phyloP scores from a whole-genome alignment of 768 basidiomycete species.

The Rhizopogon salebrosus region DNA sequence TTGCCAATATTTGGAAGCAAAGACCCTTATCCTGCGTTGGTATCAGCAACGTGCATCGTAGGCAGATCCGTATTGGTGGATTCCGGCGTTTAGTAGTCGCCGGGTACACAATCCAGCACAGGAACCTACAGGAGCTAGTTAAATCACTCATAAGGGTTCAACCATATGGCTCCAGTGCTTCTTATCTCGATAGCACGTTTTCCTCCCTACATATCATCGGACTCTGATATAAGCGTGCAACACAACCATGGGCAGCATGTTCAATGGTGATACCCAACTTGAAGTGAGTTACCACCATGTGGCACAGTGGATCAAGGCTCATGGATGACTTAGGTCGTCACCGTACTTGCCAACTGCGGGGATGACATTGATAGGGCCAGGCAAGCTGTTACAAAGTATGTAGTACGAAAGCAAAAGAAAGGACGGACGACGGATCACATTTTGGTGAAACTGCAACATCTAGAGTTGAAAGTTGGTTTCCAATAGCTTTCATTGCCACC shows the following conservation, averaged over 20 bases:
- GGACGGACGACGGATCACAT: constrained; percentile 26
- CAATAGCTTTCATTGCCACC: not conserved
- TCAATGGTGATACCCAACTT: constrained; percentile 23
- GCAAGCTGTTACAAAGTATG: constrained; percentile 25
- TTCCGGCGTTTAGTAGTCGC: too few species aligned
- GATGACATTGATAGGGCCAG: constrained; percentile 21
- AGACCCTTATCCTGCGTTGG: too few species aligned
- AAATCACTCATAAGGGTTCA: not conserved
- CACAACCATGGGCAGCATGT: constrained; percentile 7
- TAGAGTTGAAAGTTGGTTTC: constrained; percentile 24
- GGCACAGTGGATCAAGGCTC: not conserved
- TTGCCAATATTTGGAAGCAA: too few species aligned
- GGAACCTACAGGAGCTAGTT: too few species aligned
- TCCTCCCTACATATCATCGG: not conserved
- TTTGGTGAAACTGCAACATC: constrained; percentile 19
- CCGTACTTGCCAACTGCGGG: constrained; percentile 29
- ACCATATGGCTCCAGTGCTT: not conserved
- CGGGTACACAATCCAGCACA: not conserved
- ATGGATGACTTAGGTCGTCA: constrained; percentile 18
- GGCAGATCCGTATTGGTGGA: not conserved
- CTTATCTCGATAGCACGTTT: not conserved
- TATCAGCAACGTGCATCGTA: too few species aligned
- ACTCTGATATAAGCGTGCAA: not conserved
- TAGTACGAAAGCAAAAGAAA: constrained; percentile 23
- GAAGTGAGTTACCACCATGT: constrained; percentile 12